These are phyloP conservation scores for Hyphopichia pseudoburtonii DNA, from an alignment of 1,139 yeast species.

Conservation along the genomic window DNA sequence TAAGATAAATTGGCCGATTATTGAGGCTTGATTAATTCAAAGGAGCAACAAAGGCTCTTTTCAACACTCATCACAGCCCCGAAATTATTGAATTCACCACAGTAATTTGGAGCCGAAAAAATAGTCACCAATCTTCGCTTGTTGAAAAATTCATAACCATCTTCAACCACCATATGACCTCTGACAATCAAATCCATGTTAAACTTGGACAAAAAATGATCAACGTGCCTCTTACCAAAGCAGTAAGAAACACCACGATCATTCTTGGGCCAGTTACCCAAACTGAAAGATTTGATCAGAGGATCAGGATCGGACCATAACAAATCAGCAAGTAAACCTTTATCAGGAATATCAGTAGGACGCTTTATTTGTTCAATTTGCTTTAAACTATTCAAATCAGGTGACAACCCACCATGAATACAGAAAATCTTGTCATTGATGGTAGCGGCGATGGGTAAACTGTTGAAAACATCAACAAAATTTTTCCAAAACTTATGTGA, in stretches of 20 bases:
- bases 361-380: slow-evolving; percentile 72
- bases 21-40: slow-evolving; percentile 75
- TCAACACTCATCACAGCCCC: slow-evolving; percentile 91
- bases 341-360: slow-evolving; percentile 87
- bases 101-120: slow-evolving; percentile 86
- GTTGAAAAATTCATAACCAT: slow-evolving; percentile 85
- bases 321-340: slow-evolving; percentile 76
- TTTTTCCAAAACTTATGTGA: slow-evolving; percentile 66
- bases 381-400: slow-evolving; percentile 61
- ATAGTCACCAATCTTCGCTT: slow-evolving; percentile 77
- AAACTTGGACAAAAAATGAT: slow-evolving; percentile 65
- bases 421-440: slow-evolving; percentile 84
- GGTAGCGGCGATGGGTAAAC: slow-evolving; percentile 83
- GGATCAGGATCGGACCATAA: slow-evolving; percentile 89
- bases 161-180: slow-evolving; percentile 94
- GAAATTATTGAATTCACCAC: slow-evolving; percentile 89
- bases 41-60: slow-evolving; percentile 72
- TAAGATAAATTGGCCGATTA: slow-evolving; percentile 8
- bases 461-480: slow-evolving; percentile 80
- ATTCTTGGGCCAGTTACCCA: slow-evolving; percentile 70
- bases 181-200: slow-evolving; percentile 79
- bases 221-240: slow-evolving; percentile 73
- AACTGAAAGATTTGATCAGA: slow-evolving; percentile 41
- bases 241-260: slow-evolving; percentile 87
- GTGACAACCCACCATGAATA: slow-evolving; percentile 89